Percentiles rank a stretch among this genome's conserved stretches.
Evolutionary conservation across 139 green algal species (phyloP).

Genomic region (Chlamydomonas incerta): DNA sequence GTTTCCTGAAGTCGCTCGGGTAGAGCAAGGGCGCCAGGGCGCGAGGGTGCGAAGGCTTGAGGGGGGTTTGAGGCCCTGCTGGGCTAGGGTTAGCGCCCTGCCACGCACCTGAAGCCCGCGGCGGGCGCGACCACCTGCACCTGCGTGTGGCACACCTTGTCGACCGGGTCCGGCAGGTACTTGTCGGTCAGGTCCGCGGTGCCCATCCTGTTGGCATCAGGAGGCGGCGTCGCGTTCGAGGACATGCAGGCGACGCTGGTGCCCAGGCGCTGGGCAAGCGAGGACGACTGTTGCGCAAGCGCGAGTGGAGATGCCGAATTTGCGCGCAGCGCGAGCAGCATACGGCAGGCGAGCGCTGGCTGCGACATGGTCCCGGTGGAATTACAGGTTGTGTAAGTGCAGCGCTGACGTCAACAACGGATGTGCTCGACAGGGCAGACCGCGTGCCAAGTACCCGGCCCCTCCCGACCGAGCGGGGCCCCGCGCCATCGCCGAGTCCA

Average conservation of each 20-base stretch:
- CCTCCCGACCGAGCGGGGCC: no score
- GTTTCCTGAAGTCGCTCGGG: no score
- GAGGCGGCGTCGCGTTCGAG: constrained; percentile 56
- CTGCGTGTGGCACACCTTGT: constrained; percentile 40
- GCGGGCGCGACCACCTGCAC: constrained; percentile 49
- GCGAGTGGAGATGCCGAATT: neutral
- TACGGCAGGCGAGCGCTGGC: no score
- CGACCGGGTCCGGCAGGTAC: constrained; percentile 63
- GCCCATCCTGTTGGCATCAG: constrained; percentile 75
- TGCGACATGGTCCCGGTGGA: no score
- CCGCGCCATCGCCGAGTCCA: no score
- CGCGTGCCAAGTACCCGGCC: no score
- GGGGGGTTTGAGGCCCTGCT: neutral
- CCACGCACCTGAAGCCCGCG: neutral
- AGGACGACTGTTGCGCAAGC: neutral
- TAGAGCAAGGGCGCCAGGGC: neutral
- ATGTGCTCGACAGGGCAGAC: no score
- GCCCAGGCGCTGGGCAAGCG: no score
- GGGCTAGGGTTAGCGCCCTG: neutral
- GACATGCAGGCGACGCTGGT: neutral
- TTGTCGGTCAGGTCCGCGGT: constrained; percentile 91
- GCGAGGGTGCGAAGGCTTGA: neutral
- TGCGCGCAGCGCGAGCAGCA: no score
- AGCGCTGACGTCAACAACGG: no score
- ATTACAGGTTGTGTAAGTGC: no score